A percentile compares a stretch with the other conserved stretches of the same genome.
These are phyloP conservation scores for Penicillium palitans DNA, from an alignment of 2,329 filamentous ascomycete genomes.

Conservation along the genomic window DNA sequence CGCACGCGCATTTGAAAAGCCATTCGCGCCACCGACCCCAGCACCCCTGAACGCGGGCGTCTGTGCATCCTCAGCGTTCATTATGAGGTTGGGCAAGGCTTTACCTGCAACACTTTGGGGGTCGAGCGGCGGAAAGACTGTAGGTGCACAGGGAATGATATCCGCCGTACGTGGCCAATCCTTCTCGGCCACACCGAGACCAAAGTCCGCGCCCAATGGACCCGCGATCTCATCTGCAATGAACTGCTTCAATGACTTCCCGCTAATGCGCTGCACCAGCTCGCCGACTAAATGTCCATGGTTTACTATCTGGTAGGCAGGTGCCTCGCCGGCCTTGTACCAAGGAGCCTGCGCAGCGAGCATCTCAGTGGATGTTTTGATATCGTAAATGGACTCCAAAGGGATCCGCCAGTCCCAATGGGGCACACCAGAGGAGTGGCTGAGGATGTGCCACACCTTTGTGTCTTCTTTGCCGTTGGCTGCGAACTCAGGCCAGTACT, in stretches of 20 bases:
- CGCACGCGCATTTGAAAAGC: conserved; percentile 48
- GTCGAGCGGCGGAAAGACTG: conserved; percentile 17
- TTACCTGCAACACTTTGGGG: conserved; percentile 32
- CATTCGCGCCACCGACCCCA: conserved; percentile 48
- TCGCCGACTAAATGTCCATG: conserved; percentile 49
- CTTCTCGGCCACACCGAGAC: conserved; percentile 46
- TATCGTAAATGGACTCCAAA: conserved; percentile 37
- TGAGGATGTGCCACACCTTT: conserved; percentile 29
- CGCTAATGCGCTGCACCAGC: conserved; percentile 44
- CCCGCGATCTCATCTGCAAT: conserved; percentile 45
- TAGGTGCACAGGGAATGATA: conserved; percentile 32
- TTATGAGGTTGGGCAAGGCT: conserved; percentile 30
- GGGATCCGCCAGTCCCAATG: conserved; percentile 33
- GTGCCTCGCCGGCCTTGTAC: conserved; percentile 44
- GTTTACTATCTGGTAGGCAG: conserved; percentile 39
- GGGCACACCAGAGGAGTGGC: conserved; percentile 22
- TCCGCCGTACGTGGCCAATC: conserved; percentile 46
- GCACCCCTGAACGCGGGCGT: conserved; percentile 40
- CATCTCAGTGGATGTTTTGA: conserved; percentile 24
- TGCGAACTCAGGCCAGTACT: conserved; percentile 38
- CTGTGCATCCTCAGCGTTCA: conserved; percentile 23
- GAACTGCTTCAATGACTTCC: conserved; percentile 48
- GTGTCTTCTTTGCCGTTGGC: conserved; percentile 33
- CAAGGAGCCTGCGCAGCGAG: conserved; percentile 44
- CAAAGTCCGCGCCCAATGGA: conserved; percentile 50